Conservation (phyloP, 768 basidiomycete species). For the Gelatoporia subvermispora region DNA sequence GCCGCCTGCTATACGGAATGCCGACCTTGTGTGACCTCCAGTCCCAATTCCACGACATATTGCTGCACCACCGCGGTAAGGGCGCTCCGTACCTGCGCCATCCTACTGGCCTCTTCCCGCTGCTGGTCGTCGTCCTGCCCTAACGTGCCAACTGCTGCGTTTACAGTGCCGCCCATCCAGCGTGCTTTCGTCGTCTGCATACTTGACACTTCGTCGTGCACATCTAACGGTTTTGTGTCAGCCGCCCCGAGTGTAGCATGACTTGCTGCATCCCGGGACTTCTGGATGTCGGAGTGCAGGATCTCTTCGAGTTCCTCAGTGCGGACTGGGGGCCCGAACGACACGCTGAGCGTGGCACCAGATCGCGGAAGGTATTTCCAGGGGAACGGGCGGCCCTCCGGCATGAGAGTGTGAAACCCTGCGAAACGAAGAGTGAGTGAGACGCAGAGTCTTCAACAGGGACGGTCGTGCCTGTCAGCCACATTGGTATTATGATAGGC, state of each 20-base stretch:
- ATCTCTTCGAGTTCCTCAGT: slow-evolving; percentile 17
- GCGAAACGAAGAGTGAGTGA: background rate
- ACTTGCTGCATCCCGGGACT: background rate
- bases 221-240: background rate
- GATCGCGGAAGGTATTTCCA: slow-evolving; percentile 64
- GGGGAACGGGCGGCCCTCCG: slow-evolving; percentile 74
- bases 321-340: slow-evolving; percentile 74
- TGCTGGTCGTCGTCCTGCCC: background rate
- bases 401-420: slow-evolving; percentile 90
- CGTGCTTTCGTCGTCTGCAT: background rate
- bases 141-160: slow-evolving; percentile 10
- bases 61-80: slow-evolving; percentile 27
- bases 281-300: background rate
- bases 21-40: slow-evolving; percentile 1
- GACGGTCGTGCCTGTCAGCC: slow-evolving; percentile 65
- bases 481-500: slow-evolving; percentile 88
- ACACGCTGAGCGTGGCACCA: slow-evolving; percentile 62
- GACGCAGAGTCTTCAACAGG: too few species aligned
- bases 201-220: slow-evolving; percentile 10
- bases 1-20: too few species aligned
- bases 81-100: slow-evolving; percentile 21
- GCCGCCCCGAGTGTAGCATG: background rate
- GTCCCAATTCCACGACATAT: slow-evolving; percentile 25
- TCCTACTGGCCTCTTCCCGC: slow-evolving; percentile 2
- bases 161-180: slow-evolving; percentile 2